Evolutionary conservation across 495 filamentous ascomycete species (phyloP).

Genomic region (Neurospora tetrasperma): DNA sequence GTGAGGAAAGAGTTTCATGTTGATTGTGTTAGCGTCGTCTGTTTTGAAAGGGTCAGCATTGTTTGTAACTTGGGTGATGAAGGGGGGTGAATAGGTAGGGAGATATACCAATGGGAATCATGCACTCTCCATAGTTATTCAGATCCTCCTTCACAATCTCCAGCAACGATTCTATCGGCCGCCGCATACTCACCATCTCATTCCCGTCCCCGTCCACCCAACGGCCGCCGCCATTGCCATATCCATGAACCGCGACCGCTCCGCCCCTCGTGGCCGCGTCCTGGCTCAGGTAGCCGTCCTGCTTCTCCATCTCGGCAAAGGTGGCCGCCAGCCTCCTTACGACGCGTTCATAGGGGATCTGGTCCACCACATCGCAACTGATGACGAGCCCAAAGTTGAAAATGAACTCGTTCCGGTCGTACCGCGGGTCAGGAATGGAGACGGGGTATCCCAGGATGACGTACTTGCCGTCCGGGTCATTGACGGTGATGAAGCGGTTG

Average conservation of each 20-base stretch:
- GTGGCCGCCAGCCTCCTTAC: constrained; percentile 74
- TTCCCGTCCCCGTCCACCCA: constrained; percentile 1
- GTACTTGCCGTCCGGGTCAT: constrained; percentile 56
- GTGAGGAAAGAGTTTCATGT: constrained; percentile 87
- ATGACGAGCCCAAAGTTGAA: constrained; percentile 94
- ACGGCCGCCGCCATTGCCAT: constrained; percentile 29
- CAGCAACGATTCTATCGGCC: constrained; percentile 69
- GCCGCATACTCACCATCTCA: constrained; percentile 15
- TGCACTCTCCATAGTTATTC: constrained; percentile 95
- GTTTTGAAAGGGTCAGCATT: neutral
- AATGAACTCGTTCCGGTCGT: constrained; percentile 91
- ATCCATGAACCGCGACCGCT: constrained; percentile 4
- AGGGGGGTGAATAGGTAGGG: neutral
- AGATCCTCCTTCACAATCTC: constrained; percentile 90
- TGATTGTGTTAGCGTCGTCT: constrained; percentile 91
- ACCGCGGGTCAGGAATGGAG: constrained; percentile 63
- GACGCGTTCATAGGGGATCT: constrained; percentile 62
- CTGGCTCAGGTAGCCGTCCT: constrained; percentile 62
- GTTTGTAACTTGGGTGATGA: neutral
- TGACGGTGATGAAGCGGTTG: constrained; percentile 73
- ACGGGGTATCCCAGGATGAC: constrained; percentile 84
- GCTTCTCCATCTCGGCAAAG: constrained; percentile 81
- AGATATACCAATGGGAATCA: constrained; percentile 77
- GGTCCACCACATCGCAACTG: constrained; percentile 51
- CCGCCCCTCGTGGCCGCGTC: constrained; percentile 24